Percentiles rank a stretch among this genome's conserved stretches.
These are phyloP conservation scores for Yamadazyma oceani DNA, from an alignment of 1,139 yeast species.

Conservation along the genomic window DNA sequence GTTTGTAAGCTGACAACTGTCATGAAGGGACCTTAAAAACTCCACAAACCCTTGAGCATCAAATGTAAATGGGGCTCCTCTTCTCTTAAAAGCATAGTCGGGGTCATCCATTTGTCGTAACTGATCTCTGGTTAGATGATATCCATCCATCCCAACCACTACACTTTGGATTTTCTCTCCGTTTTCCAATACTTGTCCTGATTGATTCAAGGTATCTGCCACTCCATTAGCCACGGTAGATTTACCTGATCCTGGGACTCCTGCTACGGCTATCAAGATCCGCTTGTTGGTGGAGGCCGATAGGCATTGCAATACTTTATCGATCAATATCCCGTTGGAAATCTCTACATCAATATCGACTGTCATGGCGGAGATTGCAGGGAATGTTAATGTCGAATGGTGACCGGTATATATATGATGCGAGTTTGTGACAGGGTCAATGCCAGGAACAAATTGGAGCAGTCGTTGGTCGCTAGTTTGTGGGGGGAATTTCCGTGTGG, in stretches of 20 bases:
- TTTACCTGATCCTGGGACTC: constrained; percentile 85
- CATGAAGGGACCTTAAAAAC: constrained; percentile 21
- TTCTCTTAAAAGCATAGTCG: constrained; percentile 54
- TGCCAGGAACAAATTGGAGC: too few species aligned
- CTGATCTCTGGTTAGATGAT: constrained; percentile 63
- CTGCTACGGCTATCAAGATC: constrained; percentile 59
- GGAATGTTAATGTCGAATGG: too few species aligned
- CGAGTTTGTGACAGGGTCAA: too few species aligned
- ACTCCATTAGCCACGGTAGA: constrained; percentile 56
- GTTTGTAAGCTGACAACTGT: constrained; percentile 19
- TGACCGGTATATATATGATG: too few species aligned
- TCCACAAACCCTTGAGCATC: constrained; percentile 49
- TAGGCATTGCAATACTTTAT: neutral
- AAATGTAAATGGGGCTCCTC: constrained; percentile 89
- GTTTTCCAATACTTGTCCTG: constrained; percentile 27
- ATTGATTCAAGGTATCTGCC: constrained; percentile 16
- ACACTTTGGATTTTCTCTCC: constrained; percentile 7
- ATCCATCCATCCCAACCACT: constrained; percentile 65
- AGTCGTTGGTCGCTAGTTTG: too few species aligned
- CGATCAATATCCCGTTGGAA: neutral
- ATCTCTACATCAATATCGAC: constrained; percentile 1
- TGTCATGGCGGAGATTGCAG: neutral
- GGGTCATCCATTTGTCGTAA: constrained; percentile 55
- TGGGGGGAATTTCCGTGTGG: too few species aligned
- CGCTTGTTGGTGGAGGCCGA: constrained; percentile 19